phyloP scores from a whole-genome alignment of 1,284 basidiomycete species.

The Microbotryomycetes sp. region DNA sequence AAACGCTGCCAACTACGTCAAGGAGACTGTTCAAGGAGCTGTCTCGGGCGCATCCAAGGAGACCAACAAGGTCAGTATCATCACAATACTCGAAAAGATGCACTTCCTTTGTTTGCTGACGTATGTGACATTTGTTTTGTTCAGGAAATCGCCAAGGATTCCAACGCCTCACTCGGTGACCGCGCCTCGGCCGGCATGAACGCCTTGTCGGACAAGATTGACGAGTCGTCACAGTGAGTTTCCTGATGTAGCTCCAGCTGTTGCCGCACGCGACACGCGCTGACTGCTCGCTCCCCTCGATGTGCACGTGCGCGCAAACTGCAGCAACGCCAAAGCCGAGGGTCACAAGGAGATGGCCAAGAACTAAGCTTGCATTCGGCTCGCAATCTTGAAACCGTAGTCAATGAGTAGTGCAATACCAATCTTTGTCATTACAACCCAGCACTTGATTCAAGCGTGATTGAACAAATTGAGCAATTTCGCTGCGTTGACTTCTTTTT shows the following conservation, averaged over 20 bases:
- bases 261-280: too few relatives aligned
- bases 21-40: constrained; percentile 14
- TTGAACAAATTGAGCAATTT: too few relatives aligned
- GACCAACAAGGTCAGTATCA: constrained; percentile 12
- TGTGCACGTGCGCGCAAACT: neutral
- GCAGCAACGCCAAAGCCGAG: constrained; percentile 9
- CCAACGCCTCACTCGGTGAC: constrained; percentile 20
- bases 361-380: constrained; percentile 13
- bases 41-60: constrained; percentile 13
- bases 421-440: too few relatives aligned
- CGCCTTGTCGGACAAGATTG: constrained; percentile 31
- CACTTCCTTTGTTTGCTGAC: too few relatives aligned
- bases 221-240: constrained; percentile 13
- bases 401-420: neutral
- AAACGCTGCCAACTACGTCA: too few relatives aligned
- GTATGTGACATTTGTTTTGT: neutral
- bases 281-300: too few relatives aligned
- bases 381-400: neutral
- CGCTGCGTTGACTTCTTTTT: too few relatives aligned
- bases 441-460: too few relatives aligned
- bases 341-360: constrained; percentile 10
- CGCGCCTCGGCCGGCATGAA: constrained; percentile 27
- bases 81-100: neutral
- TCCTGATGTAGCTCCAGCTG: neutral
- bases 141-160: constrained; percentile 33